Evolutionary conservation across 78 protist genomes (phyloP), one percentile per base, ranked within the genome.

Genomic region (slime mould (Dictyostelium discoideum)): DNA sequence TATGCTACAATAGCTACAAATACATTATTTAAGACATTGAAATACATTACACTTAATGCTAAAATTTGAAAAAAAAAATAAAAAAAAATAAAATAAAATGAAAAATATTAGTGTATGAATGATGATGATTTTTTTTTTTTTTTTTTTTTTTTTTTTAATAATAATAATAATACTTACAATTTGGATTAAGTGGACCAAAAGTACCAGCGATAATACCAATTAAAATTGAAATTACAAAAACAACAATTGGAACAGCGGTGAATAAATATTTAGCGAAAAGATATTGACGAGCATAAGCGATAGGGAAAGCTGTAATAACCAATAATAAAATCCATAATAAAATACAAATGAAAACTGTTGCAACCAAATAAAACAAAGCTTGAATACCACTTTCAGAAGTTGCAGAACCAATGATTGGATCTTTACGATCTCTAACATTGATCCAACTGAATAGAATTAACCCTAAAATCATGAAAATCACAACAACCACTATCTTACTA

Each of bases 131-230:
- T 11, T 24, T n/a, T 82, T 1, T 57, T 16, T 67, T 10, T 46
- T 10, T 60, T 42, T 42, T 42, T 42, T 42, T 42, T 42, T 42
- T n/a, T n/a, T n/a, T n/a, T n/a, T 5, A 42, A 42, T 42, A 5
- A 44, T 20, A 26, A 24, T 60, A 83, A 16, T 11, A 9, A 69
- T 85, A 40, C 0, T 67, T 85, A 85, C 90, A 39, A 37, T n/a
- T 73, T 24, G 95, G 89, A 72, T 90, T 90, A 16, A 90, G 54
- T 73, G 95, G 95, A 50, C 95, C 95, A 69, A 90, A 90, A 48
- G 95, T 90, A 40, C 95, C 95, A n/a, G 95, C 95, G 5, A 90
- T 72, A 42, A 90, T 90, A 26, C 95, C 95, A 82, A n/a, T 9
- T 1, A 90, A 5, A 2, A 90, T 29, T 11, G 95, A 90, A 2